Conservation (phyloP, 1,284 basidiomycete genomes). For the Microbotryum lychnidis-dioicae region DNA sequence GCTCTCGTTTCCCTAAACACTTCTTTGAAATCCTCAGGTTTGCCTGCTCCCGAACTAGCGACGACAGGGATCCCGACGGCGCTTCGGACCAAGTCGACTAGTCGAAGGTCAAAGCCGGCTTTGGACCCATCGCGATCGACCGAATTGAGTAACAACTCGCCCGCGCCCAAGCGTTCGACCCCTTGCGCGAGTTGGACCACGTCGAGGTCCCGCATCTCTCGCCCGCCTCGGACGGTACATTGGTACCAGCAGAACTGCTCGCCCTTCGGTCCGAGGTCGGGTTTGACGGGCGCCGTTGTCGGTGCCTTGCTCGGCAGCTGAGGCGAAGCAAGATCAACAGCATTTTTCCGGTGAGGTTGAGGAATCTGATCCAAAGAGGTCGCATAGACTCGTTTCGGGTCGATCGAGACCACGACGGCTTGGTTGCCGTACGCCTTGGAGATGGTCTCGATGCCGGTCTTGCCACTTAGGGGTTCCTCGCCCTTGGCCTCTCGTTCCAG, state of each 20-base stretch:
- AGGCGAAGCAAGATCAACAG: slow-evolving; percentile 56
- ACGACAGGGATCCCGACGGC: slow-evolving; percentile 85
- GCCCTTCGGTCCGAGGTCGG: slow-evolving; percentile 45
- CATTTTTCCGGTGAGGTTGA: slow-evolving; percentile 53
- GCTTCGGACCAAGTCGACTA: slow-evolving; percentile 65
- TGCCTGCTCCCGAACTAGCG: slow-evolving; percentile 87
- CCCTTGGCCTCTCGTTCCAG: slow-evolving; percentile 37
- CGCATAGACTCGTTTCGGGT: slow-evolving; percentile 84
- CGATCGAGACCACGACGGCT: slow-evolving; percentile 95
- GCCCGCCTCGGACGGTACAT: slow-evolving; percentile 90
- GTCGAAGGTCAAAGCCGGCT: slow-evolving; percentile 80
- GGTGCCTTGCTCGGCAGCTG: slow-evolving; percentile 34
- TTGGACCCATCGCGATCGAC: slow-evolving; percentile 96
- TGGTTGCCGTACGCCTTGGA: slow-evolving; percentile 86
- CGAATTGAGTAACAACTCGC: slow-evolving; percentile 90
- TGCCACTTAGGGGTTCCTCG: slow-evolving; percentile 27
- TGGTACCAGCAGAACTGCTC: slow-evolving; percentile 93
- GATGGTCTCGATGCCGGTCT: slow-evolving; percentile 87
- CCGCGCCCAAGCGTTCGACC: slow-evolving; percentile 81
- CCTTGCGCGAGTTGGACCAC: slow-evolving; percentile 85
- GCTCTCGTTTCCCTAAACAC: slow-evolving; percentile 71
- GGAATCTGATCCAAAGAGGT: slow-evolving; percentile 52
- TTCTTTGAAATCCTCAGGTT: slow-evolving; percentile 69
- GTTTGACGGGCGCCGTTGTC: slow-evolving; percentile 4
- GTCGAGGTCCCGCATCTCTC: slow-evolving; percentile 79